Base-by-base conservation (phyloP, 2,329 filamentous ascomycete species). In the Huntiella abstrusa region DNA sequence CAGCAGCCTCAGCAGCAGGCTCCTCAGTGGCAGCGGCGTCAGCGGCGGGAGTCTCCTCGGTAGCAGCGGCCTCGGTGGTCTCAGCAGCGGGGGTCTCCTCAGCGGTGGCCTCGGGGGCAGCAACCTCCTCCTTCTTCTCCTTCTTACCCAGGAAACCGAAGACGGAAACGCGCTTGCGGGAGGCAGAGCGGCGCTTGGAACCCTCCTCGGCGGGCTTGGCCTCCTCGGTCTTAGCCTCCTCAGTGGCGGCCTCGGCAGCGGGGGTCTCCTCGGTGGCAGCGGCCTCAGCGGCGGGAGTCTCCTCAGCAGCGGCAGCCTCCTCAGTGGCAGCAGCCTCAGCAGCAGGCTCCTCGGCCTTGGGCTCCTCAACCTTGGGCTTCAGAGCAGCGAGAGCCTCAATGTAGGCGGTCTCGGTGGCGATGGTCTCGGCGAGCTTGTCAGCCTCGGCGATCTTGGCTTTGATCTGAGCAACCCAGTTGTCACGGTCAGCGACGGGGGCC, bases 381-480 rank as follows among this genome's bases (percentile, higher is more conserved):
- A 75, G 65, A 15, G 44, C 32, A 33, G 41, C 16, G 32, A 58
- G 60, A 58, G 78, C 80, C 67, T 86, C 81, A 15, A 91, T 65
- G 53, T 83, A 77, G 56, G 74, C 70, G 47, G 59, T 56, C 53
- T 64, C 61, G 47, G 61, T 58, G 10, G 19, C n/a, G 37, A 41
- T 48, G n/a, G 28, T 41, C 28, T 53, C 57, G 8, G 56, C 77
- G 49, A 83, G 68, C 56, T 80, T 80, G 73, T 91, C 92, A 57
- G 85, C 87, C 67, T 93, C 85, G 44, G 77, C 72, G 45, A 83
- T 74, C 70, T 87, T 84, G 57, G 73, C 66, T 74, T 91, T 86
- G 55, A 94, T 63, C 58, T 87, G 81, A 52, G 77, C 67, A 57
- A 93, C 75, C 91, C 91, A 96, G 72, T 82, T 84, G 64, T 94